These are phyloP conservation scores for Biscogniauxia marginata DNA, from an alignment of 2,329 filamentous ascomycete genomes.

Conservation along the genomic window DNA sequence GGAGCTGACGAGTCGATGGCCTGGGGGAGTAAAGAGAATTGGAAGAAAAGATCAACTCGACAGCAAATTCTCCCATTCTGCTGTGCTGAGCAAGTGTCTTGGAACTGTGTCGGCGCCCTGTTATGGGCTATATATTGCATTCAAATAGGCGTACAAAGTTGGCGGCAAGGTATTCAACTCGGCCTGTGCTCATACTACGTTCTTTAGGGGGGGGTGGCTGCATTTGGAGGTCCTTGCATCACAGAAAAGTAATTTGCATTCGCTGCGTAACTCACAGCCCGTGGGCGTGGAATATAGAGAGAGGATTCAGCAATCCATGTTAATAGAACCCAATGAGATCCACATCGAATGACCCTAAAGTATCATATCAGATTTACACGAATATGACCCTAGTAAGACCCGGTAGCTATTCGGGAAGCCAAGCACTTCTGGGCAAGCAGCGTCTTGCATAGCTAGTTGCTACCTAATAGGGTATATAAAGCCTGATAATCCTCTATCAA, in stretches of 20 bases:
- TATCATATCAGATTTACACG: not conserved
- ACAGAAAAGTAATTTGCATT: not conserved
- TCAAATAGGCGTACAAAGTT: not conserved
- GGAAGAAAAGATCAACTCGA: not conserved
- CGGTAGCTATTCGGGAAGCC: no score
- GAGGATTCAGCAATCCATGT: not conserved
- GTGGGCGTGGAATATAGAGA: not conserved
- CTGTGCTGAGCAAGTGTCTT: not conserved
- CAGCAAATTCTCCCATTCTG: not conserved
- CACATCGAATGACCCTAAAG: not conserved
- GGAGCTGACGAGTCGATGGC: not conserved
- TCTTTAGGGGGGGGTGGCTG: not conserved
- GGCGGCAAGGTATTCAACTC: not conserved
- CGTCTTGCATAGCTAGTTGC: not conserved
- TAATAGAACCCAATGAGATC: not conserved
- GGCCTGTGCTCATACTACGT: not conserved
- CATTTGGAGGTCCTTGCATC: not conserved
- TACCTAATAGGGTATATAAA: not conserved
- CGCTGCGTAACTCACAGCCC: not conserved
- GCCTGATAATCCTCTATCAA: not conserved
- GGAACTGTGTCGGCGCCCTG: not conserved
- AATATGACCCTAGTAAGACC: no score
- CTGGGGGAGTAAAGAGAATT: not conserved
- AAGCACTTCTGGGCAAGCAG: not conserved
- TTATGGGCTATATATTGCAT: not conserved